Conservation (phyloP, 225 moss, liverwort and hornwort species). For the Lunularia cruciata region DNA sequence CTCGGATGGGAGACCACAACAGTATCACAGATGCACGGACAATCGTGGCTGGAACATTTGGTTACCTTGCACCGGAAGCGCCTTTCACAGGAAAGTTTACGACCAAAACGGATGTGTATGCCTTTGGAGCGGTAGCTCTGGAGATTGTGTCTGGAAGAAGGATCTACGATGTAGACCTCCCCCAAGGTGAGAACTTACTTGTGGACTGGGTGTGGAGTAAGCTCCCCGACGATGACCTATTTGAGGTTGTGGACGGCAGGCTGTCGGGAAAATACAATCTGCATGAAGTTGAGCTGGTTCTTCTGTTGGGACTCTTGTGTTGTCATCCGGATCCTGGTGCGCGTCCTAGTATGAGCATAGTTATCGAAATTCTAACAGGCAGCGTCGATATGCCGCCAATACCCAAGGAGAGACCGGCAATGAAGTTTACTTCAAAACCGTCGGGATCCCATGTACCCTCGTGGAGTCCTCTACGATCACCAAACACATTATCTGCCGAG, state of each 20-base stretch:
- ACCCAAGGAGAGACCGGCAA: neutral
- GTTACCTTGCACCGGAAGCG: conserved; percentile 51
- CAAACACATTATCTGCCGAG: too few relatives aligned
- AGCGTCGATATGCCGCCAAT: neutral
- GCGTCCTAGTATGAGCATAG: conserved; percentile 5
- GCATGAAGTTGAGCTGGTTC: neutral
- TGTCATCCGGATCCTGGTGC: conserved; percentile 20
- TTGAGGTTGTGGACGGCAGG: neutral
- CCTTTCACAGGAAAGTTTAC: conserved; percentile 32
- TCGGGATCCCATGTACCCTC: too few relatives aligned
- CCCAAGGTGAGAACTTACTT: neutral
- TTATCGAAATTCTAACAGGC: neutral
- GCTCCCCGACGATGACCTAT: neutral
- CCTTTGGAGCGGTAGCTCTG: conserved; percentile 16
- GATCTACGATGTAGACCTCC: neutral
- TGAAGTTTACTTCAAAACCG: too few relatives aligned
- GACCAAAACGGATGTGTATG: neutral
- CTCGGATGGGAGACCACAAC: conserved; percentile 8
- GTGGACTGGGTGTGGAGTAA: conserved; percentile 14
- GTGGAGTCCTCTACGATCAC: too few relatives aligned
- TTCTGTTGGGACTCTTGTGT: conserved; percentile 18
- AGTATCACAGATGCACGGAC: conserved; percentile 14
- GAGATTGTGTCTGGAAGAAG: conserved; percentile 19
- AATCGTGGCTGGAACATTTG: conserved; percentile 50
- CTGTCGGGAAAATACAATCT: neutral